A percentile compares a stretch with the other conserved stretches of the same genome.
Conservation (phyloP, 2,329 filamentous ascomycete genomes). For the Colletotrichum tamarilloi region DNA sequence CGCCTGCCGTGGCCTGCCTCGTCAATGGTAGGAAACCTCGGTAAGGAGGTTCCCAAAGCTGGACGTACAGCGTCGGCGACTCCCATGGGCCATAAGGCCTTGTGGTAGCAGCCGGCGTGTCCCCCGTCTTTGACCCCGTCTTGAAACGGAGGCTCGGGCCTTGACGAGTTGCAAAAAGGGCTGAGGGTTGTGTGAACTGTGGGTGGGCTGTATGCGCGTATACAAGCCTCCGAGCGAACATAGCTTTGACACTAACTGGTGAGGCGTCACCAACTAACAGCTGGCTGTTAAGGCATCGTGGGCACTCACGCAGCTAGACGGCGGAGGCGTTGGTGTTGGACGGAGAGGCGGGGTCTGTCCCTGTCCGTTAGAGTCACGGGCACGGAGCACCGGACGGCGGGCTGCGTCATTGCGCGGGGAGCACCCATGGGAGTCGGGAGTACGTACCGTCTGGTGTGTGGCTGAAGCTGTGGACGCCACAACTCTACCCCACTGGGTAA, state of each 20-base stretch:
- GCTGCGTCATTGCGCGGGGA: conserved; percentile 33
- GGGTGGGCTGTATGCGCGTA: not conserved
- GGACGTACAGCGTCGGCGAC: not conserved
- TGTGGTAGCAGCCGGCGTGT: conserved; percentile 5
- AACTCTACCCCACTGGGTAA: not conserved
- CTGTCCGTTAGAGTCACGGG: conserved; percentile 8
- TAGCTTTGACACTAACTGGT: not conserved
- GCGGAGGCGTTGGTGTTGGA: conserved; percentile 1
- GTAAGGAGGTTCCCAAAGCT: not conserved
- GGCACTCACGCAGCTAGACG: not conserved
- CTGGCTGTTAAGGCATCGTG: not conserved
- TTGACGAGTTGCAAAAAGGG: not conserved
- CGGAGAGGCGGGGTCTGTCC: conserved; percentile 26
- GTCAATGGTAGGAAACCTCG: not conserved
- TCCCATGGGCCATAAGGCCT: not conserved
- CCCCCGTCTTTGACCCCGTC: not conserved
- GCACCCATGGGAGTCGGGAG: not conserved
- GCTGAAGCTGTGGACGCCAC: conserved; percentile 17
- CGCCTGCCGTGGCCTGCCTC: not conserved
- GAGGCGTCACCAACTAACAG: not conserved
- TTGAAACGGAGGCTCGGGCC: conserved; percentile 34
- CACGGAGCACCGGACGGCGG: conserved; percentile 26
- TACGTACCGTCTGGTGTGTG: not conserved
- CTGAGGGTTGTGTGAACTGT: conserved; percentile 1
- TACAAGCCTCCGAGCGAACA: not conserved